Evolutionary conservation across 163 green algal genomes (phyloP).

Genomic region (Scenedesmus sp.): DNA sequence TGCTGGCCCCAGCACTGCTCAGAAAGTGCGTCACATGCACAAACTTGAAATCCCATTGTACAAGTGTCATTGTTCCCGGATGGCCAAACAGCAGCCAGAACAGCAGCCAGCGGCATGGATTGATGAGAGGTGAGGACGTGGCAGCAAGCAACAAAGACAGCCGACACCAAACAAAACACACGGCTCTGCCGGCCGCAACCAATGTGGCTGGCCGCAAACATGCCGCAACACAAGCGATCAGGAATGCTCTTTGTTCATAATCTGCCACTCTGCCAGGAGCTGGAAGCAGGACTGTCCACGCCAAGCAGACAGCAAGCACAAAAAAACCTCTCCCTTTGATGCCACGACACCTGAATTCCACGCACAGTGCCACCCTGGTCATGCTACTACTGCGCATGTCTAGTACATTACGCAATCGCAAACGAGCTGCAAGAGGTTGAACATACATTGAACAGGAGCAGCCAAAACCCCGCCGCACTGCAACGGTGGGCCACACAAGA

Average conservation of each 20-base stretch:
- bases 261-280: neutral
- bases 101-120: too few relatives aligned
- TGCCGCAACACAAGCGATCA: neutral
- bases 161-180: neutral
- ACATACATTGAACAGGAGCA: neutral
- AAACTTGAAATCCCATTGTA: neutral
- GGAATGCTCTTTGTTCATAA: neutral
- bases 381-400: neutral
- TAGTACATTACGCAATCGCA: neutral
- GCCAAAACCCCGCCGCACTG: neutral
- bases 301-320: neutral
- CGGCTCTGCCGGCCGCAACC: neutral
- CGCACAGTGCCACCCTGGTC: neutral
- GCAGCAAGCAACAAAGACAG: neutral
- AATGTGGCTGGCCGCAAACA: neutral
- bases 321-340: neutral
- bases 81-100: too few relatives aligned
- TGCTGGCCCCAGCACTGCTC: neutral
- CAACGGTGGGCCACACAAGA: neutral
- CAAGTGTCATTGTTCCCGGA: neutral
- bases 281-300: neutral
- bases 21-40: neutral
- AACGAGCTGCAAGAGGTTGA: neutral
- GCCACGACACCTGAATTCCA: neutral
- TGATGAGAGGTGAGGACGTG: too few relatives aligned